Evolutionary conservation across 1,284 basidiomycete genomes (phyloP).

Genomic region (Austropuccinia psidii): DNA sequence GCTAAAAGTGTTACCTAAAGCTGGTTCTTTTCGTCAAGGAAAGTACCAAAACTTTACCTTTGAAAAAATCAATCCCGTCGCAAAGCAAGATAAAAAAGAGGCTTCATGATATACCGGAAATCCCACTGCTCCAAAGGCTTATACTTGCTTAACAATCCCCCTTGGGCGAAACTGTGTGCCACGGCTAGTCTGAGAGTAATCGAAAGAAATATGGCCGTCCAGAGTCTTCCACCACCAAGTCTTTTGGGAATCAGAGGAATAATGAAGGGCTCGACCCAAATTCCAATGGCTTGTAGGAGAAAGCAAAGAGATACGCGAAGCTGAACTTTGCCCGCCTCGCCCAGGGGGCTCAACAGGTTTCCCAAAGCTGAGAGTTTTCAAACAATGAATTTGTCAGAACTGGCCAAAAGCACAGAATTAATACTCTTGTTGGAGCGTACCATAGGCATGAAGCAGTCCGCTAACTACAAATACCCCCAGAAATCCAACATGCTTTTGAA

Average conservation of each 20-base stretch:
- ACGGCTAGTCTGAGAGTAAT: not conserved
- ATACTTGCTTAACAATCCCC: not conserved
- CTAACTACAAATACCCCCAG: slow-evolving; percentile 7
- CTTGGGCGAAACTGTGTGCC: not conserved
- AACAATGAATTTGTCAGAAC: not conserved
- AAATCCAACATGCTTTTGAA: not conserved
- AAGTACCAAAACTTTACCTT: no score
- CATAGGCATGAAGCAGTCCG: slow-evolving; percentile 1
- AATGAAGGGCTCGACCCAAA: slow-evolving; percentile 2
- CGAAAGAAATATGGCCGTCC: not conserved
- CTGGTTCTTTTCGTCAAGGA: no score
- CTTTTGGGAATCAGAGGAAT: slow-evolving; percentile 26
- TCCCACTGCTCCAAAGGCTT: slow-evolving; percentile 4
- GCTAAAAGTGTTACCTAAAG: no score
- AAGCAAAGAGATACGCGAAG: not conserved
- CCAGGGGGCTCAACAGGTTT: no score
- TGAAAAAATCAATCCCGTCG: no score
- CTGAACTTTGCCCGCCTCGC: no score
- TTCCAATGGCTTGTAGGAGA: slow-evolving; percentile 3
- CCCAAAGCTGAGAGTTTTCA: not conserved
- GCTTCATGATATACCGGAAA: not conserved
- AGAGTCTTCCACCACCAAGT: slow-evolving; percentile 22
- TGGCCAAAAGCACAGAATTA: not conserved
- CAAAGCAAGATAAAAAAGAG: no score
- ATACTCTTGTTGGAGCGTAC: not conserved